Evolutionary conservation across 192 early-diverging fungal genomes (phyloP), one percentile per base, ranked within the genome.

Genomic region (Backusella australiensis): DNA sequence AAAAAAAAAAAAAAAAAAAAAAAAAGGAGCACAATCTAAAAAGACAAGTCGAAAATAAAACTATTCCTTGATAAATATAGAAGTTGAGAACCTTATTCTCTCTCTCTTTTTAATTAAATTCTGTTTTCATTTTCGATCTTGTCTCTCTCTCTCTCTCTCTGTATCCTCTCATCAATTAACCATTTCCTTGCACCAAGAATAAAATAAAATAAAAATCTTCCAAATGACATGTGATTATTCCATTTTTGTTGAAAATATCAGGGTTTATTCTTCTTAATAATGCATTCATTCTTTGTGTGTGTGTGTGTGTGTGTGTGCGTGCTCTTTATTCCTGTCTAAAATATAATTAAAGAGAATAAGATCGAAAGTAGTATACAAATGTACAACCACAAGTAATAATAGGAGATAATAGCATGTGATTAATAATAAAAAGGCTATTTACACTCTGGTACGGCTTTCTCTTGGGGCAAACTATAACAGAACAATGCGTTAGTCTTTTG

Each of bases 371-470:
- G 56, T 63, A 29, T 63, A 63, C 56, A 63, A 23, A 29, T 63
- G 26, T 49, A 49, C 46, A n/a, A 49, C 46, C n/a, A n/a, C n/a
- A 19, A 49, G 46, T 49, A 49, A 49, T 49, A 49, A 49, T 49
- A 63, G 56, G 56, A 63, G 56, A 23, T 63, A 63, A 26, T 63
- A 63, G 56, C 56, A 63, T 63, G 56, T 63, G 56, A 63, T 63
- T 34, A 32, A 73, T 29, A 56, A 73, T n/a, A 73, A 35, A 71
- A 39, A 35, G 21, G 23, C 56, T 74, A 44, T 75, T 63, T 79
- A 79, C 17, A 75, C 78, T 69, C 73, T 49, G 19, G 78, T 79
- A 34, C 78, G 78, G 36, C 78, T 79, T 36, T 79, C 78, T 63
- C 78, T 73, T 42, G 78, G 78, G 23, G 70, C 1, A 41, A 79